A percentile compares a stretch with the other conserved stretches of the same genome.
Evolutionary conservation across 768 basidiomycete genomes (phyloP).

Genomic region (Sarcodon sp.): DNA sequence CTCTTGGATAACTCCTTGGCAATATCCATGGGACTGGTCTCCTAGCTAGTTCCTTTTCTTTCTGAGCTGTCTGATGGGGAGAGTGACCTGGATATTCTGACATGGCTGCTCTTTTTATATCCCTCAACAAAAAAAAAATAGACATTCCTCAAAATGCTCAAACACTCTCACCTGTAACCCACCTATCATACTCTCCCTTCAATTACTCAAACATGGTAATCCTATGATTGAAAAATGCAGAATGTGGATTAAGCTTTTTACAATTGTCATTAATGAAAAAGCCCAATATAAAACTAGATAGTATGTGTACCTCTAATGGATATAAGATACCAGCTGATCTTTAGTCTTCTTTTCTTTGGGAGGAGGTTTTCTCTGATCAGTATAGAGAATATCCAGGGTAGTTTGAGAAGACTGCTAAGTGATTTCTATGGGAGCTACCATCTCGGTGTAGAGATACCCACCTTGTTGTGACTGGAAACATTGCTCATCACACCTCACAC

Average conservation of each 20-base stretch:
- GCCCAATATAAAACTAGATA: background rate
- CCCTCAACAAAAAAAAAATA: background rate
- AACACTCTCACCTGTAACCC: slow-evolving; percentile 51
- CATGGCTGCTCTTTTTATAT: slow-evolving; percentile 54
- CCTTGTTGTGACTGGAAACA: no score
- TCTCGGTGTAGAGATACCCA: no score
- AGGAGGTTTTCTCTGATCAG: slow-evolving; percentile 23
- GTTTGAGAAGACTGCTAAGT: background rate
- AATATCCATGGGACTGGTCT: slow-evolving; percentile 86
- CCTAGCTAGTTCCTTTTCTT: slow-evolving; percentile 81
- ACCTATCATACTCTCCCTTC: slow-evolving; percentile 74
- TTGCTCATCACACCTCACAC: no score
- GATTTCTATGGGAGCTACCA: background rate
- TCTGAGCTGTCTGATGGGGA: slow-evolving; percentile 83
- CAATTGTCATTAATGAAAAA: slow-evolving; percentile 5
- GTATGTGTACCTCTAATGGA: slow-evolving; percentile 47
- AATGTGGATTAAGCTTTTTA: slow-evolving; percentile 62
- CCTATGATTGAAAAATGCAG: slow-evolving; percentile 81
- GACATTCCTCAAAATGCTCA: background rate
- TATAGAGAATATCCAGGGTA: background rate
- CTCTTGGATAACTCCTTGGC: slow-evolving; percentile 82
- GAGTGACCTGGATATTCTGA: slow-evolving; percentile 69
- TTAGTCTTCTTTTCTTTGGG: slow-evolving; percentile 34
- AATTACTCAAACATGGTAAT: slow-evolving; percentile 83
- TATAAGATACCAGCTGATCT: slow-evolving; percentile 23